These are phyloP conservation scores for Sequoiadendron giganteum DNA, from an alignment of 75 land plant species.

Conservation along the genomic window DNA sequence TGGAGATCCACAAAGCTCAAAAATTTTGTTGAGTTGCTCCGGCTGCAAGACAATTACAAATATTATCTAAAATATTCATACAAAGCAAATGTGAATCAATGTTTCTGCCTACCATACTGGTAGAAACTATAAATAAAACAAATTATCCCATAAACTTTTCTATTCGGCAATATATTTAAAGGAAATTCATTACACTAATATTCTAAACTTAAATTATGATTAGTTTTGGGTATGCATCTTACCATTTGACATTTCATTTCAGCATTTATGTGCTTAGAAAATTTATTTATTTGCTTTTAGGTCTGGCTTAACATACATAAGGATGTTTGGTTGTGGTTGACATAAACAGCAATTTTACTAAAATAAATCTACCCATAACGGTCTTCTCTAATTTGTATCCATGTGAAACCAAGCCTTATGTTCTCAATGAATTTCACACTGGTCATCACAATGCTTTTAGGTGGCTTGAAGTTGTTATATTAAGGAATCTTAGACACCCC, in stretches of 20 bases:
- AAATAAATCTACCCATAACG: background rate
- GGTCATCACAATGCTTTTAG: background rate
- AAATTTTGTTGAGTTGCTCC: slow-evolving; percentile 84
- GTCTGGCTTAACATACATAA: background rate
- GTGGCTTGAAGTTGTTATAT: slow-evolving; percentile 79
- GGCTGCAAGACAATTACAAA: slow-evolving; percentile 42
- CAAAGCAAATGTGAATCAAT: background rate
- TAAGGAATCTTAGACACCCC: slow-evolving; percentile 82
- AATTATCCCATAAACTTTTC: background rate
- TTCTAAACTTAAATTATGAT: background rate
- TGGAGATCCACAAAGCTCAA: slow-evolving; percentile 93
- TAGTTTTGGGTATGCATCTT: background rate
- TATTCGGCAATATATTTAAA: background rate
- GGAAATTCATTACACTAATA: background rate
- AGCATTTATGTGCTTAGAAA: background rate
- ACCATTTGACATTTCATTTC: background rate
- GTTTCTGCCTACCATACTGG: background rate
- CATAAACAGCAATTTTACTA: too few relatives aligned
- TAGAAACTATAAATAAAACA: background rate
- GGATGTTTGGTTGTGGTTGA: background rate
- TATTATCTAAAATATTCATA: background rate
- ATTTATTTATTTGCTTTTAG: background rate
- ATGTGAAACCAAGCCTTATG: background rate
- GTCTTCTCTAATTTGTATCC: background rate
- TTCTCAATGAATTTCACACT: background rate